A percentile compares a stretch with the other conserved stretches of the same genome.
Evolutionary conservation across 2,329 filamentous ascomycete genomes (phyloP).

Genomic region (Aspergillus melleus): DNA sequence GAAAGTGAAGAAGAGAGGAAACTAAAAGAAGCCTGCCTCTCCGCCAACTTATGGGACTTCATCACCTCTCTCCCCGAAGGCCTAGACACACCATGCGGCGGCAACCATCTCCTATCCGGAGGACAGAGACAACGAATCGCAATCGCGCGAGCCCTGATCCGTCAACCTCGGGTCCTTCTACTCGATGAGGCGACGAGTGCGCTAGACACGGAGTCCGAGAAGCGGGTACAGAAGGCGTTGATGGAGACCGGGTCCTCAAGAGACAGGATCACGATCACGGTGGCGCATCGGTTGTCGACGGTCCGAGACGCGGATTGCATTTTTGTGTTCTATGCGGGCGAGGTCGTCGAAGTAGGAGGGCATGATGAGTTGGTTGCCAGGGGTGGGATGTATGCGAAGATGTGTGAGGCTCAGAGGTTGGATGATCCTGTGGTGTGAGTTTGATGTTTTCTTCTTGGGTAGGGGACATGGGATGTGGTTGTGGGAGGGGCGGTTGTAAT

Average conservation of each 20-base stretch:
- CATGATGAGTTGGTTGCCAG: conserved; percentile 37
- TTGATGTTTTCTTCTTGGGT: no score
- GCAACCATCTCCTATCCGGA: conserved; percentile 51
- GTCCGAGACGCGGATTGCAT: conserved; percentile 70
- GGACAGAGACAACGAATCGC: conserved; percentile 57
- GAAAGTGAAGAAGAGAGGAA: no score
- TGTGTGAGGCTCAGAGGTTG: conserved; percentile 46
- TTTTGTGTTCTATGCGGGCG: conserved; percentile 53
- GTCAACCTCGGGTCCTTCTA: conserved; percentile 51
- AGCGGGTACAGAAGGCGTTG: conserved; percentile 36
- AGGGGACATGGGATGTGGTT: no score
- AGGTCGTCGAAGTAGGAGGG: conserved; percentile 42
- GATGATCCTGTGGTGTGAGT: no score
- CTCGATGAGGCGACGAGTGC: conserved; percentile 38
- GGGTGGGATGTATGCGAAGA: conserved; percentile 39
- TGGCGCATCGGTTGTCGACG: conserved; percentile 30
- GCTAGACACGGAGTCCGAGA: conserved; percentile 50
- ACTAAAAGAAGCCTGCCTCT: conserved; percentile 34
- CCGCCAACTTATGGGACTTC: conserved; percentile 53
- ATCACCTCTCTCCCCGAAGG: conserved; percentile 50
- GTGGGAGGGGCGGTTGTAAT: no score
- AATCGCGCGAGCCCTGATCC: conserved; percentile 54
- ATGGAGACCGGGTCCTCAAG: conserved; percentile 21
- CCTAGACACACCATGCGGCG: conserved; percentile 55
- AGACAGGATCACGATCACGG: conserved; percentile 27